Conservation (phyloP, 2,329 filamentous ascomycete genomes). For the Penicillium sp. region DNA sequence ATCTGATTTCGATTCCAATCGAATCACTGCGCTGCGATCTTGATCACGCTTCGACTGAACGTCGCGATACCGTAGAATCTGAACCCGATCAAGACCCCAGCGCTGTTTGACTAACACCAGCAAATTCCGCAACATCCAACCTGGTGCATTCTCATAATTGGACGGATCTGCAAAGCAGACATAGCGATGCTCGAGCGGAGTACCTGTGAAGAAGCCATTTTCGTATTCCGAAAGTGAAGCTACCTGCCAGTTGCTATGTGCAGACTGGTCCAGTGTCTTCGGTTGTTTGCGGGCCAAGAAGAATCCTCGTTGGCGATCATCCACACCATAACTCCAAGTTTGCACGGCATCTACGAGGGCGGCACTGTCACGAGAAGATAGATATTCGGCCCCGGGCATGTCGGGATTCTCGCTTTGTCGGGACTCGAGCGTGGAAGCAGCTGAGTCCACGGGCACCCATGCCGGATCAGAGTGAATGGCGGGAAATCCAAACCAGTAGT, state of each 20-base stretch:
- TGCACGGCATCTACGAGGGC: constrained; percentile 76
- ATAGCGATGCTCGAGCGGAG: constrained; percentile 69
- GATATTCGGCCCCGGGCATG: constrained; percentile 27
- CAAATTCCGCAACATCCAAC: constrained; percentile 89
- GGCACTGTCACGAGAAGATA: constrained; percentile 68
- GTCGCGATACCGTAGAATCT: constrained; percentile 88
- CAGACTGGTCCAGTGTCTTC: constrained; percentile 2
- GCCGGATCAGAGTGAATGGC: constrained; percentile 81
- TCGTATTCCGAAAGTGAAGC: constrained; percentile 74
- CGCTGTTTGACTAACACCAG: constrained; percentile 77
- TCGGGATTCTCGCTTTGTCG: constrained; percentile 3
- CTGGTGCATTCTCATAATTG: constrained; percentile 78
- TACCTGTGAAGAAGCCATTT: constrained; percentile 74
- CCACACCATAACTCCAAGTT: constrained; percentile 79
- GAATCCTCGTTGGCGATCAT: constrained; percentile 84
- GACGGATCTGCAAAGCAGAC: constrained; percentile 90
- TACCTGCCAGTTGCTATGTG: constrained; percentile 60
- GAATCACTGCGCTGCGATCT: constrained; percentile 73
- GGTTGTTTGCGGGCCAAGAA: constrained; percentile 69
- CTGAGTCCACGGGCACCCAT: constrained; percentile 60
- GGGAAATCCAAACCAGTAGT: constrained; percentile 97
- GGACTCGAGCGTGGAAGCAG: constrained; percentile 23
- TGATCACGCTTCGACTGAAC: constrained; percentile 71
- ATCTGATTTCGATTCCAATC: constrained; percentile 45
- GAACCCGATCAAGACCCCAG: constrained; percentile 70